Evolutionary conservation across 1,139 yeast genomes (phyloP), one percentile per base, ranked within the genome.

Genomic region (Yamadazyma oceani): DNA sequence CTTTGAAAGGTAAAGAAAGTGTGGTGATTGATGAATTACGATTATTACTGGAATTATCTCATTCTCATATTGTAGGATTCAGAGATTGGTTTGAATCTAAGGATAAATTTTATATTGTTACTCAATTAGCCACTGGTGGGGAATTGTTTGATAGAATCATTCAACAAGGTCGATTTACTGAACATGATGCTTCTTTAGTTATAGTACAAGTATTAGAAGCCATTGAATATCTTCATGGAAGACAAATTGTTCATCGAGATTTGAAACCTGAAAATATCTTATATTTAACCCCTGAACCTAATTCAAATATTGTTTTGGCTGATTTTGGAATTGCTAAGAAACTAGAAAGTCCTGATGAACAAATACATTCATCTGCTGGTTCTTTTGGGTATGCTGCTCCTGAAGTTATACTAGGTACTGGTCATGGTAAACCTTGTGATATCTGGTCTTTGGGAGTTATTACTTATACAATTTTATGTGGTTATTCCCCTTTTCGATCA

Each of bases 351-450:
- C 66, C 76, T 2, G 74, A 80, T 49, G 90, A 87, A 46, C 73
- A 81, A 45, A 69, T 90, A 42, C 83, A 80, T 19, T 72, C 85
- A 19, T 82, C 86, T 34, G 96, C 96, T 0, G 97, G 97, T 0
- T 84, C 95, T 1, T 80, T 88, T 61, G 96, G 96, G 2, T 89
- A 89, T 57, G 96, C 95, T 4, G 96, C 97, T 0, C 97, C 97
- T 0, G 97, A 89, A 57, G 92, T 89, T 4, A 69, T 89, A 26
- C 61, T 75, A 34, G 82, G 86, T 5, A 63, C 69, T 28, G 96
- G 96, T 6, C 96, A 89, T 62, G 94, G 95, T 31, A 87, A 85
- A 55, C 90, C 96, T 2, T 89, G 95, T 59, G 97, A 89, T 57
- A 75, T 89, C 32, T 89, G 97, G 97, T 84, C 95, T 2, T 60